Evolutionary conservation across 371 early-diverging fungal genomes (phyloP), one percentile per base, ranked within the genome.

Genomic region (Mortierella sp.): DNA sequence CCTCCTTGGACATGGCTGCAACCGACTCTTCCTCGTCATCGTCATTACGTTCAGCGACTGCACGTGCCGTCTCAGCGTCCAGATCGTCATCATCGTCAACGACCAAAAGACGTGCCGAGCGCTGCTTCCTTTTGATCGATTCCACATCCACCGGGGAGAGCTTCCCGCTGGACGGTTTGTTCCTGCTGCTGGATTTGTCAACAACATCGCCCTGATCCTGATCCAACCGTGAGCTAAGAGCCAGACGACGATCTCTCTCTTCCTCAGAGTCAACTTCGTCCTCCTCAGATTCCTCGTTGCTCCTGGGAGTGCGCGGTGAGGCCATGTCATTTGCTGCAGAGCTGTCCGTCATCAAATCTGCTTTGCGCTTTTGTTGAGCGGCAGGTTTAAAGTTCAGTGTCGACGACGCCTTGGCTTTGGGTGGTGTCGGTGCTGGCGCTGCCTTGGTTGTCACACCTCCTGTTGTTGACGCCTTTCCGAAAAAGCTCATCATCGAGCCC

Each of bases 161-260:
- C 43, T 70, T 70, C n/a, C 24, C 68, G 70, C 21, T 32, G 21
- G 51, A 12, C 11, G 56, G 24, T 11, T 44, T 46, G n/a, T 35
- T 71, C 41, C 29, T 51, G 48, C 14, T 46, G 12, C 14, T 14
- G 5, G 75, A 27, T 38, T 58, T 32, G 2, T 63, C 77, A 32
- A 51, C 55, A 41, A 81, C 63, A 4, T 75, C 73, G 18, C 76
- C 79, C 4, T 80, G 75, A 48, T 83, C 83, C 74, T 81, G 84
- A 71, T 84, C 84, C 41, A 81, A 35, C 54, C 80, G 27, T 8
- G 87, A 86, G 41, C 75, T 82, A 2, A 79, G 54, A 0, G 87
- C 87, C 48, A 86, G n/a, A 24, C 87, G 80, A 58, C 87, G 87
- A 21, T 86, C 87, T 10, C 87, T 46, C 48, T 86, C 87, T 51